Evolutionary conservation across 495 filamentous ascomycete species (phyloP).

Genomic region (Chaetomidium leptoderma): DNA sequence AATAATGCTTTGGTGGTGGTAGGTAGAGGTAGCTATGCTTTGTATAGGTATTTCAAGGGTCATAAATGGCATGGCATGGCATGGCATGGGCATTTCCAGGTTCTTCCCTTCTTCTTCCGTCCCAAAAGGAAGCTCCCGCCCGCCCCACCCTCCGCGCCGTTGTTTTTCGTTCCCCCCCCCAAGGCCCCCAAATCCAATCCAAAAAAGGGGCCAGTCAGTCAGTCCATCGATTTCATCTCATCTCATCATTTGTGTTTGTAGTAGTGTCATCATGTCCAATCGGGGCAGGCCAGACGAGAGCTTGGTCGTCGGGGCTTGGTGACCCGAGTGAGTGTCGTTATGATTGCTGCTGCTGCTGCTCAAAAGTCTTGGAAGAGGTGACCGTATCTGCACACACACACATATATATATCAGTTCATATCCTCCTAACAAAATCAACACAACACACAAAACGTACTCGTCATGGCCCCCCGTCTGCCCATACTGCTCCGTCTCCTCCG

Average conservation of each 20-base stretch:
- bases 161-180: too few species aligned
- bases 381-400: slow-evolving; percentile 6
- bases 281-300: too few species aligned
- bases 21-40: neutral
- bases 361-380: slow-evolving; percentile 23
- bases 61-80: too few species aligned
- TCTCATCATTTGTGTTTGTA: too few species aligned
- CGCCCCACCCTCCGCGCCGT: too few species aligned
- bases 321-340: too few species aligned
- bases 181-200: neutral
- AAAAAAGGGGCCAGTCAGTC: slow-evolving; percentile 17
- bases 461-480: slow-evolving; percentile 66
- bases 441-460: slow-evolving; percentile 58
- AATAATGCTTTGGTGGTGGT: neutral
- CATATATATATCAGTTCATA: neutral
- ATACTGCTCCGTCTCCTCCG: slow-evolving; percentile 92
- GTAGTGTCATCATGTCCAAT: too few species aligned
- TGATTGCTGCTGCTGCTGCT: too few species aligned
- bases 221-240: too few species aligned
- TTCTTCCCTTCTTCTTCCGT: too few species aligned
- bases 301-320: neutral
- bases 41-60: neutral
- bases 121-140: too few species aligned
- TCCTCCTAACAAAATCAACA: slow-evolving; percentile 10
- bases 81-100: too few species aligned